Evolutionary conservation across 352 stramenopile genomes (phyloP).

Genomic region (Phytophthora vignae): DNA sequence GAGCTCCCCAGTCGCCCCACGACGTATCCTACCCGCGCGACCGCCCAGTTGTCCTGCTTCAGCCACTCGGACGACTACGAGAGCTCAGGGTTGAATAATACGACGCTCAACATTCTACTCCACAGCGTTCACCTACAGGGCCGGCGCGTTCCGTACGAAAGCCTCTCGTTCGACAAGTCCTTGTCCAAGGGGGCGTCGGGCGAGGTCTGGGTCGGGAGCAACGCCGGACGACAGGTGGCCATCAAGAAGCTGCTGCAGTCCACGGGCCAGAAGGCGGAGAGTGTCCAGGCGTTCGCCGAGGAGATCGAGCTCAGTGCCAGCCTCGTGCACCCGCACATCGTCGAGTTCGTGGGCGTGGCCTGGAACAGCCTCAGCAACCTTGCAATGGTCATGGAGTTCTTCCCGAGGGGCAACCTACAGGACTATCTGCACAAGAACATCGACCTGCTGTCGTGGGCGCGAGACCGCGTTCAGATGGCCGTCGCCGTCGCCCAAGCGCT

Average conservation of each 20-base stretch:
- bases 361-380: slow-evolving; percentile 54
- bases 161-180: slow-evolving; percentile 11
- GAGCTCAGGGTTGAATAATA: slow-evolving; percentile 22
- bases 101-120: slow-evolving; percentile 28
- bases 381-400: slow-evolving; percentile 44
- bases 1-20: background rate
- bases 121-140: slow-evolving; percentile 23
- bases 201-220: slow-evolving; percentile 57
- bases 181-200: slow-evolving; percentile 46
- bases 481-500: slow-evolving; percentile 43
- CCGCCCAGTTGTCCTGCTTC: slow-evolving; percentile 12
- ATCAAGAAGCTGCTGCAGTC: slow-evolving; percentile 50
- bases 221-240: slow-evolving; percentile 47
- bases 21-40: slow-evolving; percentile 5
- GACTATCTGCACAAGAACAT: slow-evolving; percentile 31
- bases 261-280: slow-evolving; percentile 36
- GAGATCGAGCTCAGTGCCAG: slow-evolving; percentile 67
- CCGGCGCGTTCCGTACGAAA: slow-evolving; percentile 34
- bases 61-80: slow-evolving; percentile 14
- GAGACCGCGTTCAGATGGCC: slow-evolving; percentile 58
- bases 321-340: slow-evolving; percentile 57
- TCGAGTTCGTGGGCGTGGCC: slow-evolving; percentile 58
- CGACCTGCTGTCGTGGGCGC: slow-evolving; percentile 38
- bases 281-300: slow-evolving; percentile 45
- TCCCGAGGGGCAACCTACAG: slow-evolving; percentile 29